Conservation (phyloP, 2,329 filamentous ascomycete genomes). For the Bipolaris victoriae region DNA sequence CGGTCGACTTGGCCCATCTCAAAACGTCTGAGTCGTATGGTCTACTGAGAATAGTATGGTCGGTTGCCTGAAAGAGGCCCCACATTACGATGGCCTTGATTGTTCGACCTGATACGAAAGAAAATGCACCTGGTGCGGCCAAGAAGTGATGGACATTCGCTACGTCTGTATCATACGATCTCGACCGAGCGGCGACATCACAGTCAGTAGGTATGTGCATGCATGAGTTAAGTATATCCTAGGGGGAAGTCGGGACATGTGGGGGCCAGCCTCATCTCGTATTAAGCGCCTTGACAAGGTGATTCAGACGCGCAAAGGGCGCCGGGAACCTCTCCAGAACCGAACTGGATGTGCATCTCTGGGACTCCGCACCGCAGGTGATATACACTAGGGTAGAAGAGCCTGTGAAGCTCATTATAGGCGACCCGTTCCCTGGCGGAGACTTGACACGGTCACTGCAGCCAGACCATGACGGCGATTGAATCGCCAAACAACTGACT, state of each 20-base stretch:
- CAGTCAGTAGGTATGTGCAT: background rate
- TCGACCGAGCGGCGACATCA: constrained; percentile 3
- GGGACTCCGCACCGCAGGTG: constrained; percentile 10
- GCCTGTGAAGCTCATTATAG: background rate
- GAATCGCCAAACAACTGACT: background rate
- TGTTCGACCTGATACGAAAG: constrained; percentile 11
- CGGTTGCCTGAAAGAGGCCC: constrained; percentile 16
- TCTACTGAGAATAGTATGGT: background rate
- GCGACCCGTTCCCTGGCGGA: constrained; percentile 3
- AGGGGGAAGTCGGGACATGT: constrained; percentile 3
- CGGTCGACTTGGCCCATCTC: constrained; percentile 8
- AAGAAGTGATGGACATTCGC: constrained; percentile 11
- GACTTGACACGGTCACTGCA: background rate
- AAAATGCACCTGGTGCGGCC: background rate
- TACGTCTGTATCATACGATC: constrained; percentile 14
- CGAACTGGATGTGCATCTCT: constrained; percentile 5
- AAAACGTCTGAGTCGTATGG: constrained; percentile 19
- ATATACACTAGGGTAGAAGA: constrained; percentile 6
- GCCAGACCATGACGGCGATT: background rate
- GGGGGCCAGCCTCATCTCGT: constrained; percentile 6
- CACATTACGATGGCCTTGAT: constrained; percentile 13
- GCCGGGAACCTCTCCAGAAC: constrained; percentile 7
- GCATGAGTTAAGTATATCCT: background rate
- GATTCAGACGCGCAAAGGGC: constrained; percentile 6
- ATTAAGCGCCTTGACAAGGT: constrained; percentile 1